Percentiles rank a stretch among this genome's conserved stretches.
phyloP scores from a whole-genome alignment of 768 basidiomycete species.

The Chalciporus piperatus region DNA sequence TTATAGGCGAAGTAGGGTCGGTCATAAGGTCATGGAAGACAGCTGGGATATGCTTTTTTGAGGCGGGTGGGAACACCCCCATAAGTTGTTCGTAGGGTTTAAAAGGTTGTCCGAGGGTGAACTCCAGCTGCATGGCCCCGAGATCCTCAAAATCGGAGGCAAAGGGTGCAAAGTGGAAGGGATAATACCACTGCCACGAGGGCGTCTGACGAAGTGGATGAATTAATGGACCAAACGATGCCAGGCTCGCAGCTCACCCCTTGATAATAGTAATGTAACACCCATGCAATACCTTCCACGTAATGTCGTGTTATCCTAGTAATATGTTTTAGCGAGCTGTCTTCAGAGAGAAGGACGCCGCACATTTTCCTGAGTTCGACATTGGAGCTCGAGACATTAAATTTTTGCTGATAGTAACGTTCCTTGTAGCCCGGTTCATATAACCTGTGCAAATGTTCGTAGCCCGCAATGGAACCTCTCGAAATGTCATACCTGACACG shows the following conservation, averaged over 20 bases:
- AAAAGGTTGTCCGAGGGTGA: constrained; percentile 83
- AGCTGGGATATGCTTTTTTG: constrained; percentile 84
- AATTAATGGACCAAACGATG: constrained; percentile 12
- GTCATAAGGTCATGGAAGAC: constrained; percentile 88
- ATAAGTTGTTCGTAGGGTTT: constrained; percentile 97
- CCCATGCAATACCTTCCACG: constrained; percentile 94
- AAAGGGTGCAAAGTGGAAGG: constrained; percentile 97
- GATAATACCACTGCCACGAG: constrained; percentile 99
- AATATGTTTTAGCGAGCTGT: constrained; percentile 4
- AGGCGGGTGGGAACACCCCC: constrained; percentile 92
- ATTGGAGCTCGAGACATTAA: constrained; percentile 72
- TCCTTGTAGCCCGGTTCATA: constrained; percentile 97
- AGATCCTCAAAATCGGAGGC: constrained; percentile 90
- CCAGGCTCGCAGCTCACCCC: constrained; percentile 56
- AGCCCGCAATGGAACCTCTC: background rate
- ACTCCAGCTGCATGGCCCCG: constrained; percentile 73
- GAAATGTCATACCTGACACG: constrained; percentile 70
- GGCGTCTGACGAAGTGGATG: constrained; percentile 53
- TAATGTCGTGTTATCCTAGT: constrained; percentile 77
- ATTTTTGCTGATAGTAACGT: constrained; percentile 93
- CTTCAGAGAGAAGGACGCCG: constrained; percentile 24
- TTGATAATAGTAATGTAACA: constrained; percentile 97
- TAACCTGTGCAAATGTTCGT: constrained; percentile 47
- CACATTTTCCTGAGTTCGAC: constrained; percentile 70
- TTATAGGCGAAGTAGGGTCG: constrained; percentile 83